phyloP scores from a whole-genome alignment of 1,139 yeast species.

The Candida buenavistaensis region DNA sequence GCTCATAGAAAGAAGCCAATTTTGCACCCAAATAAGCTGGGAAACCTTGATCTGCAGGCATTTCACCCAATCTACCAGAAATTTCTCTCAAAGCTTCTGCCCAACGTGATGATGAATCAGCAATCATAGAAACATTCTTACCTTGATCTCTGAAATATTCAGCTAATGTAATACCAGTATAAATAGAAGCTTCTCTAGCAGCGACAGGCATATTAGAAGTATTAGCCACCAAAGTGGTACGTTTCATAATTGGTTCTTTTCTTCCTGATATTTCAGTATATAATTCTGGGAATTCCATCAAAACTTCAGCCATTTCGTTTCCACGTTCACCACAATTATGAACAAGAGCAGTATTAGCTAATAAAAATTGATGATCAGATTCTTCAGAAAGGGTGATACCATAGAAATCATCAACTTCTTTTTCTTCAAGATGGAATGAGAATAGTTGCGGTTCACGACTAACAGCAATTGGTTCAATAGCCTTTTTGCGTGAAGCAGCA shows the following conservation, averaged over 20 bases:
- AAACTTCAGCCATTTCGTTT: constrained; percentile 98
- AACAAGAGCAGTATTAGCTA: constrained; percentile 34
- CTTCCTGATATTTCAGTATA: constrained; percentile 88
- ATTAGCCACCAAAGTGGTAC: constrained; percentile 97
- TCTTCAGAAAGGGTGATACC: constrained; percentile 38
- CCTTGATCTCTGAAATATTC: constrained; percentile 99
- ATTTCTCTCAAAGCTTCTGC: constrained; percentile 99
- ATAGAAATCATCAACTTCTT: constrained; percentile 30
- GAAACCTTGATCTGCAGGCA: constrained; percentile 99
- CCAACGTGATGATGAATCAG: constrained; percentile 99
- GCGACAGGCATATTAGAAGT: constrained; percentile 99
- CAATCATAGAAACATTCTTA: constrained; percentile 98
- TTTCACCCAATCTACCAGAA: constrained; percentile 99
- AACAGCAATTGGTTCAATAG: constrained; percentile 13
- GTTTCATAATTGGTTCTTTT: constrained; percentile 98
- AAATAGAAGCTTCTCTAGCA: constrained; percentile 98
- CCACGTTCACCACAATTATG: constrained; percentile 82
- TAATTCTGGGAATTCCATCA: constrained; percentile 99
- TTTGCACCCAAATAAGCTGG: constrained; percentile 99
- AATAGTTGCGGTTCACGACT: constrained; percentile 23
- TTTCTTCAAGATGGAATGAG: no score
- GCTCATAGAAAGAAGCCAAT: constrained; percentile 97
- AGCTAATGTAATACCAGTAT: constrained; percentile 97
- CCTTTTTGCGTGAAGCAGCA: constrained; percentile 16
- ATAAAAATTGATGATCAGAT: constrained; percentile 41